Percentiles rank a stretch among this genome's conserved stretches.
These are phyloP conservation scores for Teratosphaeria viscida DNA, from an alignment of 2,329 filamentous ascomycete species.

Conservation along the genomic window DNA sequence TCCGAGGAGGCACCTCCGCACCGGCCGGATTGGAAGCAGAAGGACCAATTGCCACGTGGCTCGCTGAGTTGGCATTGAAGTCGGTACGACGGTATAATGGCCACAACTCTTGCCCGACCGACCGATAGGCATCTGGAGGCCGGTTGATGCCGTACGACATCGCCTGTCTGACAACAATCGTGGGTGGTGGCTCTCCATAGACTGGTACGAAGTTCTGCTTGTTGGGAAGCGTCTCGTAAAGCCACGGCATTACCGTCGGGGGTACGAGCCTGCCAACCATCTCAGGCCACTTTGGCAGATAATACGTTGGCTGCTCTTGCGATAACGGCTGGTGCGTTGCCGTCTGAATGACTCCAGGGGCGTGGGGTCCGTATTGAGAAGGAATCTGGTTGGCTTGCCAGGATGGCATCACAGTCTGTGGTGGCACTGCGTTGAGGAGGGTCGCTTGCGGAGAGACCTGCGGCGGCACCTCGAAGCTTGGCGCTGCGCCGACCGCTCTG, in stretches of 20 bases:
- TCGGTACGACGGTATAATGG: not conserved
- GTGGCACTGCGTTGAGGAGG: not conserved
- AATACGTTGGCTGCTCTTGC: not conserved
- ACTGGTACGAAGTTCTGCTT: not conserved
- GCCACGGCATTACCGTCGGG: not conserved
- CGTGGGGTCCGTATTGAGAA: not conserved
- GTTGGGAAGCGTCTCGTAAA: not conserved
- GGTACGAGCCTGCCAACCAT: not conserved
- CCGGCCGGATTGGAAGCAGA: not conserved
- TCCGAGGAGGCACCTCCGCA: no score
- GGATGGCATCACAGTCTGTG: not conserved
- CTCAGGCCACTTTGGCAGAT: not conserved
- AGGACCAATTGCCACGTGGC: not conserved
- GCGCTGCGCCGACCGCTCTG: not conserved
- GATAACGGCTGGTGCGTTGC: not conserved
- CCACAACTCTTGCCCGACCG: not conserved
- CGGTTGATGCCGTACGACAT: not conserved
- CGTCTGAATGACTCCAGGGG: not conserved
- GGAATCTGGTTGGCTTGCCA: not conserved
- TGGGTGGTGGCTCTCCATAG: not conserved
- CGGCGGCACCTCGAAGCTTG: not conserved
- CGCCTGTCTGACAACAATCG: not conserved
- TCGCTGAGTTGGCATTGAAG: not conserved
- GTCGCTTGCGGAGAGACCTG: not conserved
- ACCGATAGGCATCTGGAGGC: not conserved